Evolutionary conservation across 257 asterid species (phyloP), one percentile per base, ranked within the genome.

Genomic region (Jacaranda copaia): DNA sequence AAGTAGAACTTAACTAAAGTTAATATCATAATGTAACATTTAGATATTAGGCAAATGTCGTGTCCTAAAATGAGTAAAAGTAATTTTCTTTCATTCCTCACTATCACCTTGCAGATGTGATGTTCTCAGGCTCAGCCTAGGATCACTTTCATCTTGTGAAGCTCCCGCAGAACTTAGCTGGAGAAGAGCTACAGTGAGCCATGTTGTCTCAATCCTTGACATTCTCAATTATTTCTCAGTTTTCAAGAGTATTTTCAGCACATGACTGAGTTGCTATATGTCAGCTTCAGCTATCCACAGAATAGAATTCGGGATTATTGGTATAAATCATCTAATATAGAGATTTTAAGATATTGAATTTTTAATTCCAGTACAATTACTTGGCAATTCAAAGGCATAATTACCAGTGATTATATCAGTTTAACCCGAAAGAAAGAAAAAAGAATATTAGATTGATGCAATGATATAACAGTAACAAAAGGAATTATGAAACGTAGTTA

Each of bases 131-230:
- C 91, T 77, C 45, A 79, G 61, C 73, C 82, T 84, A 39, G 87
- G 61, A n/a, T 82, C 90, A 46, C 73, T 74, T 58, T 81, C 73
- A 72, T 87, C 80, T 60, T 69, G n/a, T 49, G 77, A 82, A 16
- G 88, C 32, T 3, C 32, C 32, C 2, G 32, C 32, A 25, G 46
- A 42, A 4, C 46, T 8, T 42, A 42, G 8, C 46, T 89, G 96
- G 56, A 92, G 88, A 77, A 92, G 90, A 38, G 96, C 96, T 15
- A 83, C 94, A 74, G 92, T 92, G 61, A 92, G 89, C 97, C 96
- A 92, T 3, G 94, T 89, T 45, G 85, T 82, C 85, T 92, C 96
- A 85, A 87, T 89, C 79, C 87, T 88, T 14, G 96, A 82, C 58
- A 57, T 77, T 79, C 93, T 86, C 78, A 42, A 8, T 4, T 42